Conservation (phyloP, 345 rosid species). For the Excoecaria agallocha region DNA sequence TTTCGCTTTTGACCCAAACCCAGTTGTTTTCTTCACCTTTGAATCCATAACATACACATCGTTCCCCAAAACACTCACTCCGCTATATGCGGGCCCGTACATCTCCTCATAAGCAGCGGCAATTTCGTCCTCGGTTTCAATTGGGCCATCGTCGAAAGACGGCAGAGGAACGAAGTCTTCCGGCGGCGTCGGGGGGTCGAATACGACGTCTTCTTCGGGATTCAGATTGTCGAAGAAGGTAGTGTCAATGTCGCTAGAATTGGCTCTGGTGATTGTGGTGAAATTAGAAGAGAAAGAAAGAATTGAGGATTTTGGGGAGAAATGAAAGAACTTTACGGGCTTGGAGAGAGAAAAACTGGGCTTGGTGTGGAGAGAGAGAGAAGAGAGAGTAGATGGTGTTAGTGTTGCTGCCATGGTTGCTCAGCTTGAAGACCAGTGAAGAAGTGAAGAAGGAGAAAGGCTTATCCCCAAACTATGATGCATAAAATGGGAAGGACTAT, state of each 20-base stretch:
- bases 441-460: not conserved
- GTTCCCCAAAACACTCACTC: slow-evolving; percentile 53
- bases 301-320: slow-evolving; percentile 16
- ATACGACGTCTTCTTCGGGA: slow-evolving; percentile 43
- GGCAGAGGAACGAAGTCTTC: slow-evolving; percentile 56
- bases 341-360: slow-evolving; percentile 5
- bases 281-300: slow-evolving; percentile 27
- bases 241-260: slow-evolving; percentile 41
- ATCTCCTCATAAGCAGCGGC: slow-evolving; percentile 74
- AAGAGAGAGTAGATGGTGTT: slow-evolving; percentile 34
- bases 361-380: slow-evolving; percentile 34
- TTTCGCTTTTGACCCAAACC: slow-evolving; percentile 48
- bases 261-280: slow-evolving; percentile 24
- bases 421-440: not conserved
- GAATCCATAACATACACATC: slow-evolving; percentile 67
- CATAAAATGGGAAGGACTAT: not conserved
- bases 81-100: slow-evolving; percentile 79
- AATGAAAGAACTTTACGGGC: slow-evolving; percentile 9
- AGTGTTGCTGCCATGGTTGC: slow-evolving; percentile 25
- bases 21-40: slow-evolving; percentile 44
- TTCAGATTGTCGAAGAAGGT: slow-evolving; percentile 47
- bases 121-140: slow-evolving; percentile 67
- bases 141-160: slow-evolving; percentile 66
- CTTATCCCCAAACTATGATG: slow-evolving; percentile 18
- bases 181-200: slow-evolving; percentile 64